phyloP scores from a whole-genome alignment of 225 moss, liverwort and hornwort species.

The Takakia lepidozioides region DNA sequence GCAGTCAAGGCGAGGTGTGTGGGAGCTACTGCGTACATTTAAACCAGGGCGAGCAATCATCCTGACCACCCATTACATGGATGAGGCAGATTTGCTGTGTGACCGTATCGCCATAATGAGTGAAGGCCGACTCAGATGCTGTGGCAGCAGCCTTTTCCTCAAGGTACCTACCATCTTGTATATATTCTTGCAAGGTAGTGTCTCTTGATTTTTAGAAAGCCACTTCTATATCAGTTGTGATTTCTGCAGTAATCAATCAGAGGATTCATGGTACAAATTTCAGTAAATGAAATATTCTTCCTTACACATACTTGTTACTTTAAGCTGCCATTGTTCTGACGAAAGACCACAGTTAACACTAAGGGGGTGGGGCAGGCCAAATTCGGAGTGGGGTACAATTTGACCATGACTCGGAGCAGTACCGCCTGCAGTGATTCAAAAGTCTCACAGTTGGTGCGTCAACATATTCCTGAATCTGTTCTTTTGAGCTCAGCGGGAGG shows the following conservation, averaged over 20 bases:
- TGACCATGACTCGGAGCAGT: constrained; percentile 83
- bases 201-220: too few species aligned
- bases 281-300: too few species aligned
- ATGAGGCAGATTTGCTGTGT: constrained; percentile 91
- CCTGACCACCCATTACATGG: constrained; percentile 98
- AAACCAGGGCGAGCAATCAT: constrained; percentile 85
- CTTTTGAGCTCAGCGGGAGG: constrained; percentile 84
- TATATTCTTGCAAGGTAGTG: too few species aligned
- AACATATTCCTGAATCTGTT: constrained; percentile 50
- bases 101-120: constrained; percentile 97
- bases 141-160: constrained; percentile 86
- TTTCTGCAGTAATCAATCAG: too few species aligned
- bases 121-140: constrained; percentile 83
- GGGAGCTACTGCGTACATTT: constrained; percentile 82
- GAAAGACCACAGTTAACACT: neutral
- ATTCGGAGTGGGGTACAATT: constrained; percentile 90
- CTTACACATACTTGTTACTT: too few species aligned
- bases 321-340: too few species aligned
- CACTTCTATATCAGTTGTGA: too few species aligned
- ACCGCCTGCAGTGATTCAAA: constrained; percentile 45
- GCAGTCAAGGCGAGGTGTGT: constrained; percentile 83
- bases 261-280: too few species aligned
- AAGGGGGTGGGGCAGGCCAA: constrained; percentile 45
- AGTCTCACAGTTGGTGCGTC: constrained; percentile 52
- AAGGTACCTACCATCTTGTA: too few species aligned